A percentile compares a stretch with the other conserved stretches of the same genome.
Conservation (phyloP, 768 basidiomycete species). For the Suillus bovinus region DNA sequence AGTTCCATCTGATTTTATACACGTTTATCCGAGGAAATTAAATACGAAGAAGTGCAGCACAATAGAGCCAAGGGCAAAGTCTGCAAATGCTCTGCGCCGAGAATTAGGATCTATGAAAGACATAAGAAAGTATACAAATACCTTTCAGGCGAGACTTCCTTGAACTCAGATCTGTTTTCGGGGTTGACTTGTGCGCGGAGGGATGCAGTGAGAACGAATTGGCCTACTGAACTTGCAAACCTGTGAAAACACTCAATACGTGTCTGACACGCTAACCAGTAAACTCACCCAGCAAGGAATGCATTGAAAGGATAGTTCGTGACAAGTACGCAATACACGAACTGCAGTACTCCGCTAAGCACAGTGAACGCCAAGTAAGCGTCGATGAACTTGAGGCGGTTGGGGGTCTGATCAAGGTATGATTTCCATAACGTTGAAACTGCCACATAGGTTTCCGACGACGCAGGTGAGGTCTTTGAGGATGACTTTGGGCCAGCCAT, state of each 20-base stretch:
- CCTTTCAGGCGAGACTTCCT: constrained; percentile 92
- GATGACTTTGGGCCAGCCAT: constrained; percentile 42
- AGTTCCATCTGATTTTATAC: constrained; percentile 4
- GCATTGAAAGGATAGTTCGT: constrained; percentile 98
- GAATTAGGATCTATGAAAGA: not conserved
- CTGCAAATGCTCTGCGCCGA: constrained; percentile 84
- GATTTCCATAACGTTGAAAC: constrained; percentile 68
- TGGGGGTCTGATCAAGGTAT: constrained; percentile 74
- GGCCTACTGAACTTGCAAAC: constrained; percentile 91
- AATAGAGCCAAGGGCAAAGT: constrained; percentile 93
- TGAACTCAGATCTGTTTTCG: constrained; percentile 79
- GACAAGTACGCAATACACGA: constrained; percentile 87
- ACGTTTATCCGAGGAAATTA: constrained; percentile 87
- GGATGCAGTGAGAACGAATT: constrained; percentile 94
- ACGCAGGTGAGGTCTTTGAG: constrained; percentile 17
- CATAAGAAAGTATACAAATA: constrained; percentile 36
- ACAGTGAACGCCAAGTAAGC: constrained; percentile 90
- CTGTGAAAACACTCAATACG: constrained; percentile 39
- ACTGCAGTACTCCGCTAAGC: constrained; percentile 87
- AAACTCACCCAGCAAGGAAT: constrained; percentile 87
- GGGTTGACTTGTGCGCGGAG: constrained; percentile 92
- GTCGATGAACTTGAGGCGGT: constrained; percentile 93
- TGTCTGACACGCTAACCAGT: not conserved
- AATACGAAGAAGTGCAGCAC: constrained; percentile 98
- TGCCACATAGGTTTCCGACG: constrained; percentile 30